These are phyloP conservation scores for Ambrosiella xylebori DNA, from an alignment of 2,329 filamentous ascomycete genomes.

Conservation along the genomic window DNA sequence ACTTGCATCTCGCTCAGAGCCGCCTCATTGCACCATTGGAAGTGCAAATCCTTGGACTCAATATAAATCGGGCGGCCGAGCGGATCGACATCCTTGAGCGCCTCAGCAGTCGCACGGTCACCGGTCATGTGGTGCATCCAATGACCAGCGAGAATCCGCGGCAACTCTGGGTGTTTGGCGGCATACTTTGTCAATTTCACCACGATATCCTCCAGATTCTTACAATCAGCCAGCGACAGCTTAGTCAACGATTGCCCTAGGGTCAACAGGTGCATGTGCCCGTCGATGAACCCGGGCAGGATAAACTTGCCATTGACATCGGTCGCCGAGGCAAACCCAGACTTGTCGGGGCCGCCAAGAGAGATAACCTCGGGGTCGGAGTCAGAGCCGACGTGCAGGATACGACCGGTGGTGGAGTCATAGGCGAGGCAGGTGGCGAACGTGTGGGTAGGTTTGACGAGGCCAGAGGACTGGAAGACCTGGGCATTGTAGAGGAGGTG, in stretches of 20 bases:
- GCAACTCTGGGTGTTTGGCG: slow-evolving; percentile 27
- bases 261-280: slow-evolving; percentile 38
- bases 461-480: slow-evolving; percentile 13
- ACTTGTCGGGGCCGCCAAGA: slow-evolving; percentile 7
- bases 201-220: slow-evolving; percentile 32
- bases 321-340: slow-evolving; percentile 15
- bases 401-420: slow-evolving; percentile 9
- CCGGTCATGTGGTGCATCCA: slow-evolving; percentile 38
- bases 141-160: slow-evolving; percentile 34
- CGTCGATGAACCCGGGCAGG: slow-evolving; percentile 39
- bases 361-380: slow-evolving; percentile 9
- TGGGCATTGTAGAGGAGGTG: slow-evolving; percentile 14
- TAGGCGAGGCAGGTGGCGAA: slow-evolving; percentile 11
- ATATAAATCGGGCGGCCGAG: slow-evolving; percentile 33
- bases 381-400: slow-evolving; percentile 10
- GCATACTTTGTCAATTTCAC: slow-evolving; percentile 28
- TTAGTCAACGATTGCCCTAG: slow-evolving; percentile 37
- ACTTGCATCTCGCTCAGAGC: slow-evolving; percentile 33
- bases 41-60: slow-evolving; percentile 39
- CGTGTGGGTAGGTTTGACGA: slow-evolving; percentile 11
- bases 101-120: slow-evolving; percentile 25
- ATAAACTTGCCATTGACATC: slow-evolving; percentile 23
- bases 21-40: slow-evolving; percentile 36
- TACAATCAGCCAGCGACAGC: slow-evolving; percentile 30
- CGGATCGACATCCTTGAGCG: slow-evolving; percentile 33